A percentile compares a stretch with the other conserved stretches of the same genome.
Evolutionary conservation across 2,329 filamentous ascomycete genomes (phyloP).

Genomic region (Colletotrichum zoysiae): DNA sequence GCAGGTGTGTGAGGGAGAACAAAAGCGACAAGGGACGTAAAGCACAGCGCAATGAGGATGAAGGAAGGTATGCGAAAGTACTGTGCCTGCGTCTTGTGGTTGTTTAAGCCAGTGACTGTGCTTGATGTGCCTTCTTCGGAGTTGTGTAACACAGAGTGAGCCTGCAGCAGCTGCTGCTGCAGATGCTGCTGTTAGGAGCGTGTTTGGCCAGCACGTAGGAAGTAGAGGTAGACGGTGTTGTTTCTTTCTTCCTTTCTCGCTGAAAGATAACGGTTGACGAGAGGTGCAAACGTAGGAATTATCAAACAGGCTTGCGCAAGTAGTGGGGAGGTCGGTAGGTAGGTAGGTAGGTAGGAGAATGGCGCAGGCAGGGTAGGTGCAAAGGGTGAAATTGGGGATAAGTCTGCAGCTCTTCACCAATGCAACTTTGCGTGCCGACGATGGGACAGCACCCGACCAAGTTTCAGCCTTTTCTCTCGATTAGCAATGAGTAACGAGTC

Average conservation of each 20-base stretch:
- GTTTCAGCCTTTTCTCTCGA: background rate
- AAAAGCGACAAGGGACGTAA: background rate
- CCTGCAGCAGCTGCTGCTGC: background rate
- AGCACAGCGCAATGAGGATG: background rate
- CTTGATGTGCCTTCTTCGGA: background rate
- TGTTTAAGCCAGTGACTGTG: background rate
- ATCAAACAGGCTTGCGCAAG: constrained; percentile 14
- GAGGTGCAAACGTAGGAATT: background rate
- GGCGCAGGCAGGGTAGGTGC: background rate
- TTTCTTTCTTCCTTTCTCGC: background rate
- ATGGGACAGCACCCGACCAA: constrained; percentile 1
- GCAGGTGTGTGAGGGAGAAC: constrained; percentile 6
- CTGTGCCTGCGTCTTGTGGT: constrained; percentile 15
- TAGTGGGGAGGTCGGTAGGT: background rate
- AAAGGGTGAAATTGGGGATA: background rate
- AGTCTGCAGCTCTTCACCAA: constrained; percentile 1
- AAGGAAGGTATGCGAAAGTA: constrained; percentile 16
- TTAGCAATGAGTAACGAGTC: constrained; percentile 18
- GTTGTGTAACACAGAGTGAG: background rate
- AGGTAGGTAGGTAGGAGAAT: background rate
- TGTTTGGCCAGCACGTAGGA: constrained; percentile 2
- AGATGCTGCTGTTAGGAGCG: background rate
- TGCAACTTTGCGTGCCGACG: background rate
- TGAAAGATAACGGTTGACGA: background rate
- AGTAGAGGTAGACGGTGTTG: background rate